Base-by-base conservation (phyloP, 352 stramenopile genomes). In the Thalassiosira pacifica region DNA sequence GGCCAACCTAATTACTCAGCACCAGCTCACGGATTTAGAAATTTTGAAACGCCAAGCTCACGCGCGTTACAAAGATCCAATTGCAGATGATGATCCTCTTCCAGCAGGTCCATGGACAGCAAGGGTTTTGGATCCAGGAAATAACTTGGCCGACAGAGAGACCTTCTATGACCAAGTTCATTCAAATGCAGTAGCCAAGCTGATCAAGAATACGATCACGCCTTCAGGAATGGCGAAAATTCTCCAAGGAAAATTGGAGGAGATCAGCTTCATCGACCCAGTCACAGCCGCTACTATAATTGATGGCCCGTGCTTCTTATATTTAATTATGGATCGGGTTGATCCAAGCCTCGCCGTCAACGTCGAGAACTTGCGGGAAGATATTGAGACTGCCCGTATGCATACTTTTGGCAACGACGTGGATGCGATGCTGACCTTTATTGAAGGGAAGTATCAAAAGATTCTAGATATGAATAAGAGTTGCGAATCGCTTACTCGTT, bases 131-230 rank as follows among this genome's bases (percentile, higher is more conserved):
- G 73, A 81, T 37, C 70, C 70, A 45, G 64, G 13, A 1, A 67
- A 55, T 9, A 6, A 42, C 27, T 13, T 42, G 11, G 26, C 3
- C 10, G 31, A 81, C 48, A 74, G 74, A 27, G 67, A 2, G 3
- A 60, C 29, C 1, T 73, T 74, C 24, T 65, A 74, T 22, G 24
- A 6, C 8, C 60, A 32, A 31, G 73, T 81, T 16, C n/a, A 81
- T 48, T n/a, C 13, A 2, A 24, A 65, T 18, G 61, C 65, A 0
- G 57, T 81, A 16, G 60, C 61, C 2, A 48, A 13, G 24, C 10
- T 74, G 1, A 37, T 81, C 42, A 74, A 81, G 40, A 74, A 81
- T 55, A 29, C 1, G 22, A 9, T 81, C 8, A 59, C 60, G 2
- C 1, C 42, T 16, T 2, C 22, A 2, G 37, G 10, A 13, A 53